Conservation (phyloP, 2,329 filamentous ascomycete species). For the Fusarium lateritium region DNA sequence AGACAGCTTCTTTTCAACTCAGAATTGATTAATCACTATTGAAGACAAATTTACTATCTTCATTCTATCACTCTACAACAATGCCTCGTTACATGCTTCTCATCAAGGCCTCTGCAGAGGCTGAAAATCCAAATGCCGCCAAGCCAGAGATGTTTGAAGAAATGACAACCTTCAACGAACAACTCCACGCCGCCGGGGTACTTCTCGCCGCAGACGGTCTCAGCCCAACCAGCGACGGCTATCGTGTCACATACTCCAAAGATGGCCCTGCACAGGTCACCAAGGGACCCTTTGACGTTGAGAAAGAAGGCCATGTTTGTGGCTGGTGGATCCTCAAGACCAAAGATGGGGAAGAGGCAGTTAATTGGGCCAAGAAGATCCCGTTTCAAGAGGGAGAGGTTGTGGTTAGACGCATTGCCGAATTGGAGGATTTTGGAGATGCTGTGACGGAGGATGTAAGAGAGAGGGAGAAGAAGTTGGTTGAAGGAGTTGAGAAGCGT, state of each 20-base stretch:
- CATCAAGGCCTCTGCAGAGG: slow-evolving; percentile 48
- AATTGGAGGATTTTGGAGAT: slow-evolving; percentile 42
- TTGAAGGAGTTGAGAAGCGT: slow-evolving; percentile 3
- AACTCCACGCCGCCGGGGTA: slow-evolving; percentile 47
- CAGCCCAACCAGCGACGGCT: slow-evolving; percentile 45
- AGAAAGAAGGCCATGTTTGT: slow-evolving; percentile 46
- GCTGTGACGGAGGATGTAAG: slow-evolving; percentile 36
- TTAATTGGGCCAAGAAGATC: slow-evolving; percentile 51
- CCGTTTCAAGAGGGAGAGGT: slow-evolving; percentile 47
- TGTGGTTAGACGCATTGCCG: slow-evolving; percentile 45
- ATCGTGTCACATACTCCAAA: slow-evolving; percentile 48
- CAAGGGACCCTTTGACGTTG: slow-evolving; percentile 51
- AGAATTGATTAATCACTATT: neutral
- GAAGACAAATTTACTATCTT: neutral
- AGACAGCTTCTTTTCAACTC: neutral
- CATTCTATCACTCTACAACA: neutral
- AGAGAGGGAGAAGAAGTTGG: slow-evolving; percentile 27
- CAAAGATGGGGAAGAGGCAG: slow-evolving; percentile 49
- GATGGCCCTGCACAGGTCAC: slow-evolving; percentile 37
- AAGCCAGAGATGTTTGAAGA: slow-evolving; percentile 42
- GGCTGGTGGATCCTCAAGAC: slow-evolving; percentile 53
- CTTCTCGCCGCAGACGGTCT: slow-evolving; percentile 50
- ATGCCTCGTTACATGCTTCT: slow-evolving; percentile 53
- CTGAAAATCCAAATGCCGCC: slow-evolving; percentile 38
- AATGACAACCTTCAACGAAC: slow-evolving; percentile 50